phyloP scores from a whole-genome alignment of 352 stramenopile species.

The Pythium phragmiticola region DNA sequence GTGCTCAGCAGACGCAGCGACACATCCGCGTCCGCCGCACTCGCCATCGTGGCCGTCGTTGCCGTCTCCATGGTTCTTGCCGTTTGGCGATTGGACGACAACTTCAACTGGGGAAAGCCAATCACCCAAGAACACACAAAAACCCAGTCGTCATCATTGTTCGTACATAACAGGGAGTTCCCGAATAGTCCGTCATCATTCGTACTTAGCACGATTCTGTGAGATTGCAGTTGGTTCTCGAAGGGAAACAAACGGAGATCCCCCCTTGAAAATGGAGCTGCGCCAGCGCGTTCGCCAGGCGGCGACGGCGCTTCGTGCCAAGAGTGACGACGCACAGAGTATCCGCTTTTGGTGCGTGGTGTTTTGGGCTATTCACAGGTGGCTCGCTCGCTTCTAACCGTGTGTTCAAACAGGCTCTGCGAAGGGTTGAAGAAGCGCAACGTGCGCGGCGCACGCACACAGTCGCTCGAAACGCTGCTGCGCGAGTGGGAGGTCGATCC shows the following conservation, averaged over 20 bases:
- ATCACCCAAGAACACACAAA: constrained; percentile 1
- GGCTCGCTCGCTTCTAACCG: neutral
- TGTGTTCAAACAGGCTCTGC: constrained; percentile 45
- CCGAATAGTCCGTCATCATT: constrained; percentile 6
- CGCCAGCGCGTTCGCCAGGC: constrained; percentile 38
- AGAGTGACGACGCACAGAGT: constrained; percentile 36
- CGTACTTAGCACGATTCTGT: constrained; percentile 14
- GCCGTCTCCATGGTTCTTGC: constrained; percentile 10
- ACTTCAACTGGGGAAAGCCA: constrained; percentile 21
- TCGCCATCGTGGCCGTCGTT: neutral
- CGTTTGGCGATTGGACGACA: constrained; percentile 13
- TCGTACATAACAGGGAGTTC: too few species aligned
- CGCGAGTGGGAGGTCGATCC: constrained; percentile 48
- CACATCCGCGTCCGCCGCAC: constrained; percentile 18
- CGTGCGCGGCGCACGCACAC: constrained; percentile 41
- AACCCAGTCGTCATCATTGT: neutral
- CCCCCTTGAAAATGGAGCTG: constrained; percentile 33
- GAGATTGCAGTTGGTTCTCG: neutral
- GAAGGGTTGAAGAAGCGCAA: constrained; percentile 70
- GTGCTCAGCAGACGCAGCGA: neutral
- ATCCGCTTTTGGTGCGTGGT: constrained; percentile 60
- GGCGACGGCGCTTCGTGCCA: constrained; percentile 23
- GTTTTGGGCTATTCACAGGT: neutral
- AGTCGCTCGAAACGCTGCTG: constrained; percentile 44
- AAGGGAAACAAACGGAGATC: neutral